Conservation (phyloP, 495 filamentous ascomycete genomes). For the Lasiosphaeriaceae sp. region DNA sequence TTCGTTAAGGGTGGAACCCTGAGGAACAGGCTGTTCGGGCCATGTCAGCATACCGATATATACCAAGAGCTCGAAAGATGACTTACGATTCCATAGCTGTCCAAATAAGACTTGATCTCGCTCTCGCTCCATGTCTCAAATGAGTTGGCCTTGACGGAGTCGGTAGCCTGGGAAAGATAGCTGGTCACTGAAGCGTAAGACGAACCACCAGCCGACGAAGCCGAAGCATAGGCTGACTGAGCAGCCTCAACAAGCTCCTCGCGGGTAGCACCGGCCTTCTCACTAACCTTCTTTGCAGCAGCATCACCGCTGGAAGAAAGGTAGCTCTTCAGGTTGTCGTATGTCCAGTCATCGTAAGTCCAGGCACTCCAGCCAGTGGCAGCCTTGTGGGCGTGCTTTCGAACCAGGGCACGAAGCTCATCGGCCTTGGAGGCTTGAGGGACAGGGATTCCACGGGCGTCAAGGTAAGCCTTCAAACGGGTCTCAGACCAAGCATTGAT, state of each 20-base stretch:
- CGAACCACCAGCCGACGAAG: conserved; percentile 61
- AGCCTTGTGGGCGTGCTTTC: conserved; percentile 68
- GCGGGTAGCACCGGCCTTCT: conserved; percentile 62
- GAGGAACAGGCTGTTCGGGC: conserved; percentile 49
- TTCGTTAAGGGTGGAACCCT: conserved; percentile 65
- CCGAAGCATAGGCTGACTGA: conserved; percentile 64
- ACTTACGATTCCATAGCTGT: conserved; percentile 67
- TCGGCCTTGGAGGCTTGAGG: conserved; percentile 74
- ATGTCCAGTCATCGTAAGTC: conserved; percentile 81
- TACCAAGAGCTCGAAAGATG: background rate
- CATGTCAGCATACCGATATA: background rate
- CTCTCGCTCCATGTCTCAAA: conserved; percentile 78
- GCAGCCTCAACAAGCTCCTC: conserved; percentile 72
- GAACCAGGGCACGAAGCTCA: conserved; percentile 72
- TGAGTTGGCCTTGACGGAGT: conserved; percentile 60
- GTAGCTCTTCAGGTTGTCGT: conserved; percentile 71
- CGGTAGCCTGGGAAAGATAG: conserved; percentile 65
- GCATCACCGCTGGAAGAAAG: conserved; percentile 53
- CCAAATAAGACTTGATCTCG: conserved; percentile 77
- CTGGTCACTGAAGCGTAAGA: conserved; percentile 73
- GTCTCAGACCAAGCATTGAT: conserved; percentile 66
- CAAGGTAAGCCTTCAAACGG: conserved; percentile 73
- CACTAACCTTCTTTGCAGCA: conserved; percentile 64
- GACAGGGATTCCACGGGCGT: conserved; percentile 64
- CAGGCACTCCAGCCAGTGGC: conserved; percentile 68